Conservation (phyloP, 352 stramenopile genomes). For the Phytophthora quininea region DNA sequence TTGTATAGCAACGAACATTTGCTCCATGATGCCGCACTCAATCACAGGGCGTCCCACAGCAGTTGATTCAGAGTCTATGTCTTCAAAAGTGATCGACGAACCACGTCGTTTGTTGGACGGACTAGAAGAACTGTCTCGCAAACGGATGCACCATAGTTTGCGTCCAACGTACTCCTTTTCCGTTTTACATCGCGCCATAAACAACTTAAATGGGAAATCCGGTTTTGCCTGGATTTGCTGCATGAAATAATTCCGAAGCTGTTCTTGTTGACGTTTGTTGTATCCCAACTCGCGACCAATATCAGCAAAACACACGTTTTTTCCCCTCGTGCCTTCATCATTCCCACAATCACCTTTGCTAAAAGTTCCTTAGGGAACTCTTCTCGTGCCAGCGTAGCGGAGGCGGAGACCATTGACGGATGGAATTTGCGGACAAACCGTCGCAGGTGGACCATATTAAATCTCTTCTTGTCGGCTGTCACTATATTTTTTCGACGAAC, state of each 20-base stretch:
- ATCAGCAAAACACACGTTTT: constrained; percentile 81
- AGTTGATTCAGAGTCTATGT: constrained; percentile 23
- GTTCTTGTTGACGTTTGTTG: constrained; percentile 79
- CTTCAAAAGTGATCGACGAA: constrained; percentile 26
- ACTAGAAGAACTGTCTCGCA: constrained; percentile 34
- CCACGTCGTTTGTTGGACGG: constrained; percentile 7
- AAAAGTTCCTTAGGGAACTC: constrained; percentile 69
- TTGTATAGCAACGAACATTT: constrained; percentile 73
- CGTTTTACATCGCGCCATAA: constrained; percentile 83
- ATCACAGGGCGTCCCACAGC: constrained; percentile 49
- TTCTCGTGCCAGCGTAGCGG: constrained; percentile 56
- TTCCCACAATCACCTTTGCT: constrained; percentile 62
- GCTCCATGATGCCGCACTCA: constrained; percentile 82
- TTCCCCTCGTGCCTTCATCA: constrained; percentile 68
- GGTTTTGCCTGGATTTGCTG: constrained; percentile 67
- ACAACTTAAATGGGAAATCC: constrained; percentile 74
- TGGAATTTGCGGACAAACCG: constrained; percentile 71
- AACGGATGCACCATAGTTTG: constrained; percentile 81
- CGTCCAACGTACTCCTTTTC: constrained; percentile 59
- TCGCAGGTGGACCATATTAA: constrained; percentile 83
- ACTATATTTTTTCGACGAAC: constrained; percentile 84
- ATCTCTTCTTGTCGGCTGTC: constrained; percentile 63
- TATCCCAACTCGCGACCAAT: constrained; percentile 83
- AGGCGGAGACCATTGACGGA: constrained; percentile 69
- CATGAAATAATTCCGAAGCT: constrained; percentile 84